Percentiles rank a stretch among this genome's conserved stretches.
These are phyloP conservation scores for Epichloe aotearoae DNA, from an alignment of 2,329 filamentous ascomycete species.

Conservation along the genomic window DNA sequence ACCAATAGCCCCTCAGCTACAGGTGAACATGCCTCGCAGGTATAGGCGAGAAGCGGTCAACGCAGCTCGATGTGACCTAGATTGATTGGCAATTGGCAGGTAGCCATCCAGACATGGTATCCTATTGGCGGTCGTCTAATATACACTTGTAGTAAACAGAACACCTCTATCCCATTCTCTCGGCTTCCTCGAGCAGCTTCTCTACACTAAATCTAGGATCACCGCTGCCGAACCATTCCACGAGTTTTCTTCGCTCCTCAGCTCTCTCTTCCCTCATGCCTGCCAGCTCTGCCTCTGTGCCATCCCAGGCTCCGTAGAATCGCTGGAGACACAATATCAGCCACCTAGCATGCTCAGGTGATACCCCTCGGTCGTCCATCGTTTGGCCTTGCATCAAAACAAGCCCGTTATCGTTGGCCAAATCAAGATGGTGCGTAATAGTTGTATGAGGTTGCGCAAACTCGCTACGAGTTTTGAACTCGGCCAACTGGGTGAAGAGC, in stretches of 20 bases:
- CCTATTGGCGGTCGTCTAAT: not conserved
- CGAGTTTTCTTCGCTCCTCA: constrained; percentile 51
- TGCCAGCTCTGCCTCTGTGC: constrained; percentile 20
- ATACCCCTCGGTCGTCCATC: constrained; percentile 61
- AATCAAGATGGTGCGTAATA: constrained; percentile 78
- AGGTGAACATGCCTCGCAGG: no score
- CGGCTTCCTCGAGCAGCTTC: constrained; percentile 74
- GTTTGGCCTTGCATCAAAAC: constrained; percentile 81
- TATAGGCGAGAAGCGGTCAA: no score
- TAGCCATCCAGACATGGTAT: not conserved
- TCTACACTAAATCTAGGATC: constrained; percentile 73
- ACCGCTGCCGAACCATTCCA: constrained; percentile 72
- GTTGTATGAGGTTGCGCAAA: constrained; percentile 89
- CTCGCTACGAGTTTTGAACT: constrained; percentile 83
- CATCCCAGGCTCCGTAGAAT: constrained; percentile 66
- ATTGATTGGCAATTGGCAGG: not conserved
- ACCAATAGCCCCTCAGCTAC: no score
- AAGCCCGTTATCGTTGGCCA: constrained; percentile 58
- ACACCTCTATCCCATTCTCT: constrained; percentile 50
- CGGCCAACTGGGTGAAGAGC: constrained; percentile 85
- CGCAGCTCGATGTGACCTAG: not conserved
- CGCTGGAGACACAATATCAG: constrained; percentile 85
- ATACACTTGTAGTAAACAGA: not conserved
- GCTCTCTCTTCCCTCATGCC: constrained; percentile 39
- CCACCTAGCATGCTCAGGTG: constrained; percentile 73